Percentiles rank a stretch among this genome's conserved stretches.
phyloP scores from a whole-genome alignment of 1,284 basidiomycete genomes.

The Flammula alnicola region DNA sequence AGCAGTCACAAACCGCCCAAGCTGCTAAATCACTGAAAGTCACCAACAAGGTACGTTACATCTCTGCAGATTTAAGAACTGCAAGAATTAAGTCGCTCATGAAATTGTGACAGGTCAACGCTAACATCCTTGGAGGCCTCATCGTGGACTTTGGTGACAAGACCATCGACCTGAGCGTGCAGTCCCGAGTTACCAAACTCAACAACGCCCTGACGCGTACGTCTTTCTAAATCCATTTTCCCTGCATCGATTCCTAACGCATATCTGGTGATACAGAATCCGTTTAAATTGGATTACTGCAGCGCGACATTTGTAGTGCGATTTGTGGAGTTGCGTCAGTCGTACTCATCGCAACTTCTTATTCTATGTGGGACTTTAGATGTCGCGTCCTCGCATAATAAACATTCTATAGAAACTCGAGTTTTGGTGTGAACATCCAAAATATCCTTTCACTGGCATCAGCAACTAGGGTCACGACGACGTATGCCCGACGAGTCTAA shows the following conservation, averaged over 20 bases:
- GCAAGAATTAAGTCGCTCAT: conserved; percentile 7
- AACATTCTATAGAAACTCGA: neutral
- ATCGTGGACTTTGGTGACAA: conserved; percentile 98
- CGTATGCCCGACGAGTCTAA: no score
- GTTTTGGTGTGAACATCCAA: neutral
- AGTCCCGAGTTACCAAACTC: conserved; percentile 92
- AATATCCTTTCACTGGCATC: no score
- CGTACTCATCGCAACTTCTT: conserved; percentile 8
- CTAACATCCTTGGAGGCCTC: conserved; percentile 85
- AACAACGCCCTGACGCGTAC: conserved; percentile 86
- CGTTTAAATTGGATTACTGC: conserved; percentile 26
- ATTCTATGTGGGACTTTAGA: conserved; percentile 17
- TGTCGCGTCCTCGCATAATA: conserved; percentile 21
- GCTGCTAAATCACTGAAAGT: conserved; percentile 86
- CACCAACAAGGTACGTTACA: conserved; percentile 75
- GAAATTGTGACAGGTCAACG: conserved; percentile 76
- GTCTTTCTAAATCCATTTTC: conserved; percentile 28
- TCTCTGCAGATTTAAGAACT: conserved; percentile 5
- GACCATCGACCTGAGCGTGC: conserved; percentile 94
- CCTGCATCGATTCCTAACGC: conserved; percentile 11
- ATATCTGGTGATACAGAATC: conserved; percentile 30
- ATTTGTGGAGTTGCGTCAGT: conserved; percentile 8
- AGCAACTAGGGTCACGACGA: no score
- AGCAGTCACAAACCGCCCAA: conserved; percentile 83
- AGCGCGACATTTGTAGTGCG: neutral